Evolutionary conservation across 2,329 filamentous ascomycete species (phyloP).

Genomic region (Seiridium unicorne): DNA sequence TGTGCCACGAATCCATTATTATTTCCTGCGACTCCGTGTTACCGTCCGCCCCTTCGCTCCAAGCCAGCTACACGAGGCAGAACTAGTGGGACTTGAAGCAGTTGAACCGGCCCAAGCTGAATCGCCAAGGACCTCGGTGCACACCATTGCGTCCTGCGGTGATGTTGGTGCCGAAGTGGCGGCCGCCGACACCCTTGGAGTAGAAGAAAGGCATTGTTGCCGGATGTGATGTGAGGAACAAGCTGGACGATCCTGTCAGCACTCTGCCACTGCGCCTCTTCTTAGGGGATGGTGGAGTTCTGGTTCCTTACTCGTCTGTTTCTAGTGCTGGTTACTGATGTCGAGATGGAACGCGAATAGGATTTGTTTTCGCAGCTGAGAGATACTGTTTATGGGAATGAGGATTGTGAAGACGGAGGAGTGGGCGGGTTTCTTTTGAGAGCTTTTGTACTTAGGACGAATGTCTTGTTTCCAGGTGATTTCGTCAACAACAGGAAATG

Average conservation of each 20-base stretch:
- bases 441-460: neutral
- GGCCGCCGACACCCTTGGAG: constrained; percentile 43
- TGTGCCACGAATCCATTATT: neutral
- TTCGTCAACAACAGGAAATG: neutral
- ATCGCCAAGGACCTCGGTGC: constrained; percentile 48
- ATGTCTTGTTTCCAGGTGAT: too few relatives aligned
- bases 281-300: neutral
- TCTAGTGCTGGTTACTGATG: too few relatives aligned
- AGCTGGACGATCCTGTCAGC: neutral
- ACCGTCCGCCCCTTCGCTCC: neutral
- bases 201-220: constrained; percentile 45
- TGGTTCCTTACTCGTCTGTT: neutral
- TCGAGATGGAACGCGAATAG: too few relatives aligned
- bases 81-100: constrained; percentile 41
- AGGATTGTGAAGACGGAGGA: neutral
- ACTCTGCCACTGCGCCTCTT: neutral
- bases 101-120: constrained; percentile 48
- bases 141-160: constrained; percentile 44
- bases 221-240: neutral
- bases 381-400: neutral
- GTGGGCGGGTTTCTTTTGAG: neutral
- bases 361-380: too few relatives aligned
- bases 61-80: neutral
- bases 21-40: neutral
- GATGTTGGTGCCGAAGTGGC: constrained; percentile 50